Evolutionary conservation across 106 monocot species (phyloP).

Genomic region (Acanthochlamys bracteata): DNA sequence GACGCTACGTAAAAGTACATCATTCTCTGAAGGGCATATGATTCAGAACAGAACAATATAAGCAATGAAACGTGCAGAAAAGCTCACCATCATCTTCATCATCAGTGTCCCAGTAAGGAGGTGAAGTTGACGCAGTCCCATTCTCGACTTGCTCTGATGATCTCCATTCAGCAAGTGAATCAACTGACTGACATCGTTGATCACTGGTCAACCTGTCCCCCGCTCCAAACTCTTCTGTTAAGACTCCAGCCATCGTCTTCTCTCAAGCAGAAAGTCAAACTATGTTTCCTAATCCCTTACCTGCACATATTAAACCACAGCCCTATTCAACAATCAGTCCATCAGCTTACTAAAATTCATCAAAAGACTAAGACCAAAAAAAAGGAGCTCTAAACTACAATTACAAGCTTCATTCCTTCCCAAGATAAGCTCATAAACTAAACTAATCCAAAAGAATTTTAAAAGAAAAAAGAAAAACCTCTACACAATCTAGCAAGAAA

Average conservation of each 20-base stretch:
- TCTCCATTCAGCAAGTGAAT: conserved; percentile 56
- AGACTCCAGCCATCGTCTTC: conserved; percentile 33
- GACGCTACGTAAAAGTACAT: too few relatives aligned
- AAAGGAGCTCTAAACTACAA: too few relatives aligned
- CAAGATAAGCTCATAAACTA: too few relatives aligned
- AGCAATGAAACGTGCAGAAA: not conserved
- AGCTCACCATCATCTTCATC: conserved; percentile 55
- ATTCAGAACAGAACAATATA: not conserved
- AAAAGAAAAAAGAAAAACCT: too few relatives aligned
- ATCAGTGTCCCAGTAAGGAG: conserved; percentile 55
- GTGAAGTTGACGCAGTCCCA: conserved; percentile 55
- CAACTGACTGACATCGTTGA: conserved; percentile 40
- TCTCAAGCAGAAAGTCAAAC: not conserved
- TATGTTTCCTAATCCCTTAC: conserved; percentile 7
- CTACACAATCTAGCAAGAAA: too few relatives aligned
- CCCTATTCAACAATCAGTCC: too few relatives aligned
- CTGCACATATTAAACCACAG: conserved; percentile 5
- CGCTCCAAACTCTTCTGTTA: conserved; percentile 25
- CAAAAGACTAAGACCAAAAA: too few relatives aligned
- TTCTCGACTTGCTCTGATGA: conserved; percentile 60
- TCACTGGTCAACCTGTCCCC: conserved; percentile 25
- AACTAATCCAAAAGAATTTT: too few relatives aligned
- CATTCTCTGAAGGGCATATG: too few relatives aligned
- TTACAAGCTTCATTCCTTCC: too few relatives aligned
- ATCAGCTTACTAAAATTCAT: too few relatives aligned